These are phyloP conservation scores for Penicillium malachiteum DNA, from an alignment of 495 filamentous ascomycete genomes.

Conservation along the genomic window DNA sequence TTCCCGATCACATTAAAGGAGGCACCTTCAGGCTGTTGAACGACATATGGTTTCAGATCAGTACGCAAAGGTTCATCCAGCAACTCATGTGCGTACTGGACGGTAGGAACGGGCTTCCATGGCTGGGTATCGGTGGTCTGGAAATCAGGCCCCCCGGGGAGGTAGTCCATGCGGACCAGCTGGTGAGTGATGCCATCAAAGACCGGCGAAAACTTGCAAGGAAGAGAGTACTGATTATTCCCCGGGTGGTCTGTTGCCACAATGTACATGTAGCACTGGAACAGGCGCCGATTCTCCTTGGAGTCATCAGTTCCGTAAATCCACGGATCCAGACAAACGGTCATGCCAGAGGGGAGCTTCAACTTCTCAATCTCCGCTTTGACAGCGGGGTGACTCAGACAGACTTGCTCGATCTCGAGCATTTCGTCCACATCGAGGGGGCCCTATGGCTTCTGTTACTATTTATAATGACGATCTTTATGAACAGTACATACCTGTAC, in stretches of 20 bases:
- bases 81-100: slow-evolving; percentile 46
- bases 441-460: slow-evolving; percentile 17
- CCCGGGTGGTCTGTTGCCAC: slow-evolving; percentile 38
- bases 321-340: slow-evolving; percentile 46
- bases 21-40: slow-evolving; percentile 74
- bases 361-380: slow-evolving; percentile 44
- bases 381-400: slow-evolving; percentile 40
- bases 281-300: slow-evolving; percentile 37
- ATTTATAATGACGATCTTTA: background rate
- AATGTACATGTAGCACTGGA: slow-evolving; percentile 49
- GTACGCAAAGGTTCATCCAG: slow-evolving; percentile 42
- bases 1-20: slow-evolving; percentile 57
- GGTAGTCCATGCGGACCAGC: slow-evolving; percentile 56
- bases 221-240: slow-evolving; percentile 76
- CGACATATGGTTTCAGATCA: slow-evolving; percentile 74
- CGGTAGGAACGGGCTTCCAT: slow-evolving; percentile 53
- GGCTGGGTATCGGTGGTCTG: slow-evolving; percentile 37
- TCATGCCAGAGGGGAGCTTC: slow-evolving; percentile 38
- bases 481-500: slow-evolving; percentile 29
- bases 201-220: slow-evolving; percentile 75
- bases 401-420: slow-evolving; percentile 40
- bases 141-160: slow-evolving; percentile 38
- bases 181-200: slow-evolving; percentile 62
- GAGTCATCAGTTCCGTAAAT: slow-evolving; percentile 44
- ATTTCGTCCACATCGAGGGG: slow-evolving; percentile 44